Base-by-base conservation (phyloP, 179 eudicot species). In the Silene noctiflora region DNA sequence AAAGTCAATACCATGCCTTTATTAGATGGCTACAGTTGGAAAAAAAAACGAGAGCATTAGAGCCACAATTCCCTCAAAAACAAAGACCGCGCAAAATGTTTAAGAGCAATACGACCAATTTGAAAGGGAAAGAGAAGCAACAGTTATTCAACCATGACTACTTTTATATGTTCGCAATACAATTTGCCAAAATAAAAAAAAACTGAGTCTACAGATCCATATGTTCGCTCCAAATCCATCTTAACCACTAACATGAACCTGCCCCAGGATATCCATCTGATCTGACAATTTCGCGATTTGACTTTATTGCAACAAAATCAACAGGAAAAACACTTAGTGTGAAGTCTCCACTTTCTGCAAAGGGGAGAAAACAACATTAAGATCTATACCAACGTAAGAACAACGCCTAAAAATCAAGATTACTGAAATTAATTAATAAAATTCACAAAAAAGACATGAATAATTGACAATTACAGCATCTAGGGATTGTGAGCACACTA, bases 261-360 rank as follows among this genome's bases (percentile, higher is more conserved):
- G 24, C 61, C 71, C 66, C 58, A 68, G 66, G 67, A 73, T 67
- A 77, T 67, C 77, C 83, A 73, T 73, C 71, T 76, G 68, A 60
- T 46, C n/a, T 9, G 59, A 69, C 60, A 68, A 27, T 59, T 73
- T 62, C 16, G 24, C 31, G 25, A 46, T 46, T 12, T 14, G 46
- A 59, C 55, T 81, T 81, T 81, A 81, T 81, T 77, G 78, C 61
- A 61, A 62, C 56, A 72, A 20, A 27, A 13, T 71, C 21, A 42
- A 62, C 6, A 39, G 11, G 35, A 51, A 56, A 68, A 60, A 59
- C n/a, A 58, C 48, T 68, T 81, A 81, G 4, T 81, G 80, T 46
- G 64, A 20, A 73, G 80, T 80, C n/a, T 77, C 78, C 67, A 60
- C 74, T 69, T 73, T 46, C 80, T 67, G 71, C 75, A 42, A 20